Base-by-base conservation (phyloP, 2,329 filamentous ascomycete genomes). In the Penicillium olsonii region DNA sequence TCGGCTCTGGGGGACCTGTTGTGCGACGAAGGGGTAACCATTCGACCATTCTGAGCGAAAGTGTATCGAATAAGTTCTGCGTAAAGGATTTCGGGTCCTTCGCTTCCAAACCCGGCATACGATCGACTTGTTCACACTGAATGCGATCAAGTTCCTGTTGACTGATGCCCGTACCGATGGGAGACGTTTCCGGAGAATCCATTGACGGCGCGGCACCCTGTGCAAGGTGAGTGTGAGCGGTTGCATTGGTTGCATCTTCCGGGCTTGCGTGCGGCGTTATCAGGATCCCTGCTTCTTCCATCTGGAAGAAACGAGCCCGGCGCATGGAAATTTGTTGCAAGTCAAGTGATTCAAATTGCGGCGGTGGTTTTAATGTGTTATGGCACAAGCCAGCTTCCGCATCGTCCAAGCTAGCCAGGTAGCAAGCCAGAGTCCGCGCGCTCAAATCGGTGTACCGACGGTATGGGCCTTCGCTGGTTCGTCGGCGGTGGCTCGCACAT, bases 401-500 rank as follows among this genome's bases (percentile, higher is more conserved):
- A 56, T 94, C 84, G 60, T 92, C 87, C 64, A 90, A 85, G 62
- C 87, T 88, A 9, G 90, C 89, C 42, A 95, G 78, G 62, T 88
- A 89, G 48, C 89, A 82, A 11, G 91, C 91, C 26, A 96, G 73
- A 1, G 88, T 89, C 61, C 90, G 83, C 8, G 91, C 90, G 62
- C 90, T 95, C 38, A 90, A 84, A 18, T 87, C 81, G 49, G 87
- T 95, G 62, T 92, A 94, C 62, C 87, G 82, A 53, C 90, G 85
- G 59, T 90, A 81, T 2, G 90, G 90, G 0, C 81, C 81, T 55
- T 83, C 83, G 27, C 83, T 80, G 34, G 85, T 74, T 57, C 87
- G 82, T 68, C 82, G 87, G 47, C 88, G 84, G 67, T 83, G 90
- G 53, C 85, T 90, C 64, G 92, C 87, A 73, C 91, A 96, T 12